These are phyloP conservation scores for Micromonas pusilla DNA, from an alignment of 139 green algal genomes.

Conservation along the genomic window DNA sequence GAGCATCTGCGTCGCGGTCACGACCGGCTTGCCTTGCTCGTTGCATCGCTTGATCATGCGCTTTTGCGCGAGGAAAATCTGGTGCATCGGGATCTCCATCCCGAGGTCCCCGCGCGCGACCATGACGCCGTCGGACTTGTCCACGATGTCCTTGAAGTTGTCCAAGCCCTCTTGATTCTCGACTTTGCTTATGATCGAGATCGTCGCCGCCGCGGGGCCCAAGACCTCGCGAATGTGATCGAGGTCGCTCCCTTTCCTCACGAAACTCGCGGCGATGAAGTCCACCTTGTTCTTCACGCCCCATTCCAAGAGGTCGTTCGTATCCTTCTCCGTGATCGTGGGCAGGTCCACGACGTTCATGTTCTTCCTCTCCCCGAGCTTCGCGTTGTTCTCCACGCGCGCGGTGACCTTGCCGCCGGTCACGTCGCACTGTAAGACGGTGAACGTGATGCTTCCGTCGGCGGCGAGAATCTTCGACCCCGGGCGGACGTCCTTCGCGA, in stretches of 20 bases:
- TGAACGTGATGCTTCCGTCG: conserved; percentile 90
- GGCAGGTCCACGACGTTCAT: conserved; percentile 90
- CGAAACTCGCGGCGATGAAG: conserved; percentile 97
- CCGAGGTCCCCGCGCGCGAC: conserved; percentile 90
- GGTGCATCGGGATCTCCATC: conserved; percentile 96
- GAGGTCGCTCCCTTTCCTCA: conserved; percentile 88
- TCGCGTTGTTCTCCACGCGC: conserved; percentile 66
- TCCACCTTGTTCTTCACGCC: conserved; percentile 94
- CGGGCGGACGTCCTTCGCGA: conserved; percentile 54
- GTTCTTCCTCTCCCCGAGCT: conserved; percentile 87
- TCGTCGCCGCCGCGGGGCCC: conserved; percentile 62
- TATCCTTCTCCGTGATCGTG: conserved; percentile 91
- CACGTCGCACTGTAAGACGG: conserved; percentile 46
- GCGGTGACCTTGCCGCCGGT: neutral
- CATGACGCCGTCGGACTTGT: conserved; percentile 77
- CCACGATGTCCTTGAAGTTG: conserved; percentile 92
- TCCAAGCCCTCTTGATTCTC: conserved; percentile 95
- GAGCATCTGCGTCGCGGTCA: conserved; percentile 53
- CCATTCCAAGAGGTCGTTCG: conserved; percentile 85
- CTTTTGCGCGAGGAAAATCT: conserved; percentile 96
- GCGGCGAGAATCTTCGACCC: conserved; percentile 81
- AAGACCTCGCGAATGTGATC: conserved; percentile 74
- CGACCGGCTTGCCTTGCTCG: conserved; percentile 46
- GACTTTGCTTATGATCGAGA: conserved; percentile 89
- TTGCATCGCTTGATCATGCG: conserved; percentile 54